phyloP scores from a whole-genome alignment of 2,329 filamentous ascomycete species.

The Nannizzia gypsea region DNA sequence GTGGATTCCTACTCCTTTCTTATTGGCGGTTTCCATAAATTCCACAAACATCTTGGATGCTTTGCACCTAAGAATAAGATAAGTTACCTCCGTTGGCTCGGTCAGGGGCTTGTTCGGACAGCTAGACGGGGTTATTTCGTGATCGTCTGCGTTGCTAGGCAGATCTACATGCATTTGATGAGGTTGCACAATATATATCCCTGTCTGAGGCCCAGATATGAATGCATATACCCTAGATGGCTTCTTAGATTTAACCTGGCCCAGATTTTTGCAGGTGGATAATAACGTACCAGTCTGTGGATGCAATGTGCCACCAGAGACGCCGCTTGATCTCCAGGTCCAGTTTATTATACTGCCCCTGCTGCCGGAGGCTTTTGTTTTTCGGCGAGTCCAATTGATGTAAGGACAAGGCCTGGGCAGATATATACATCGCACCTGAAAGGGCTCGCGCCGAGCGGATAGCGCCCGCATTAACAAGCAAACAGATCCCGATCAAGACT shows the following conservation, averaged over 20 bases:
- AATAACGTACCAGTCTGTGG: slow-evolving; percentile 32
- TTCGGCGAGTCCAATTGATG: slow-evolving; percentile 7
- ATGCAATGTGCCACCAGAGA: slow-evolving; percentile 34
- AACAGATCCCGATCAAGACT: not conserved
- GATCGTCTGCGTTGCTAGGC: slow-evolving; percentile 31
- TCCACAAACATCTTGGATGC: slow-evolving; percentile 31
- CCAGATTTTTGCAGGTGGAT: not conserved
- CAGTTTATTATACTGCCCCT: slow-evolving; percentile 13
- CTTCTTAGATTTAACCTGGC: not conserved
- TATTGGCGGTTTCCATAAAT: slow-evolving; percentile 28
- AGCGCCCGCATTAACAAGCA: slow-evolving; percentile 5
- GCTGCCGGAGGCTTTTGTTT: slow-evolving; percentile 6
- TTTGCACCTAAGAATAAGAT: slow-evolving; percentile 33
- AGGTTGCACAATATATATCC: slow-evolving; percentile 34
- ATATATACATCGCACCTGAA: slow-evolving; percentile 6
- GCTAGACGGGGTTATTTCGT: slow-evolving; percentile 10
- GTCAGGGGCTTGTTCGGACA: slow-evolving; percentile 21
- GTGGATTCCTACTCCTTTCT: slow-evolving; percentile 18
- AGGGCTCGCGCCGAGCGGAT: slow-evolving; percentile 4
- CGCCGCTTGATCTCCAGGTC: slow-evolving; percentile 31
- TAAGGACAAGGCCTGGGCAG: slow-evolving; percentile 3
- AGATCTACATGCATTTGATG: slow-evolving; percentile 31
- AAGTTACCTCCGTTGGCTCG: slow-evolving; percentile 36
- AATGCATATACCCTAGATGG: slow-evolving; percentile 27
- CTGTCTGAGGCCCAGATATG: slow-evolving; percentile 34